Percentiles rank a stretch among this genome's conserved stretches.
phyloP scores from a whole-genome alignment of 768 basidiomycete species.

The Suillus spraguei region DNA sequence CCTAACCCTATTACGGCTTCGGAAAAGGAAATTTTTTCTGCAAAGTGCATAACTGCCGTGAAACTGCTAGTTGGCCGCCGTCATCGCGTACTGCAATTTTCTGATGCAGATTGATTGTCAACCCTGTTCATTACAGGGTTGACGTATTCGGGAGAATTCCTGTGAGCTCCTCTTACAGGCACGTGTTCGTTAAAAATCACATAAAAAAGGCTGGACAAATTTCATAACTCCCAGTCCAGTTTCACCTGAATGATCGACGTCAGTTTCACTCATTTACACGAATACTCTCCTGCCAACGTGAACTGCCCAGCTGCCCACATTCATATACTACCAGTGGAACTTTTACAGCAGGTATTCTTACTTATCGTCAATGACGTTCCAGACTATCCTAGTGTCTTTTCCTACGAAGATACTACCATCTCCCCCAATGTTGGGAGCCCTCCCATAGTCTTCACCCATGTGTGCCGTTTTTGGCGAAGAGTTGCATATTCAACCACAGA shows the following conservation, averaged over 20 bases:
- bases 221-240: neutral
- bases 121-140: neutral
- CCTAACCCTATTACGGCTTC: too few relatives aligned
- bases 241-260: neutral
- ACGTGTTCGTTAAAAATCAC: neutral
- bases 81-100: neutral
- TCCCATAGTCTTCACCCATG: neutral
- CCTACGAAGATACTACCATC: neutral
- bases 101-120: neutral
- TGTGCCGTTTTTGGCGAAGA: neutral
- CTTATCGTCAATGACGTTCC: neutral
- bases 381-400: neutral
- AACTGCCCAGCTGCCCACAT: neutral
- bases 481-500: neutral
- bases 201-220: neutral
- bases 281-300: neutral
- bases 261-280: neutral
- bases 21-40: too few relatives aligned
- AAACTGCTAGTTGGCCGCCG: too few relatives aligned
- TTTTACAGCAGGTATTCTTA: neutral
- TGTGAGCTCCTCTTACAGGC: neutral
- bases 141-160: neutral
- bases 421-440: neutral
- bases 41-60: too few relatives aligned
- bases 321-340: neutral